Evolutionary conservation across 768 basidiomycete genomes (phyloP).

Genomic region (Lenzites betulinus): DNA sequence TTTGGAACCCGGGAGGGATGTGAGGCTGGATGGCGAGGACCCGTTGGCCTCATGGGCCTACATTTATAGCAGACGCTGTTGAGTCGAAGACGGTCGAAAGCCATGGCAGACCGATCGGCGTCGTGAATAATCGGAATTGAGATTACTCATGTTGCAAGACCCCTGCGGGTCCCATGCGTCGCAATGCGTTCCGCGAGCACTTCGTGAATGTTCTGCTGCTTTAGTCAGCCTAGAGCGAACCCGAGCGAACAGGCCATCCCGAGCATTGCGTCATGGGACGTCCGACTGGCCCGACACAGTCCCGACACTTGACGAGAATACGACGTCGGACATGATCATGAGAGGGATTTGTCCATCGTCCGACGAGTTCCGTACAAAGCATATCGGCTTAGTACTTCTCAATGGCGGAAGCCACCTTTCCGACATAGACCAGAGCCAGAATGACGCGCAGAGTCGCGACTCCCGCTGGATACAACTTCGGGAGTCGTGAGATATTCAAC

Average conservation of each 20-base stretch:
- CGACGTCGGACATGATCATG: not conserved
- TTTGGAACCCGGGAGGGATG: not conserved
- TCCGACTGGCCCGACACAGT: not conserved
- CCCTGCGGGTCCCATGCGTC: not conserved
- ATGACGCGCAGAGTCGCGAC: not conserved
- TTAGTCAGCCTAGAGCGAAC: slow-evolving; percentile 8
- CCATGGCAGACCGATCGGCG: slow-evolving; percentile 1
- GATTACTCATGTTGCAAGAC: not conserved
- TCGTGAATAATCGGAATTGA: slow-evolving; percentile 12
- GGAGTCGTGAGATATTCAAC: too few species aligned
- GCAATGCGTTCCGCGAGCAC: not conserved
- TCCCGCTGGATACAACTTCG: too few species aligned
- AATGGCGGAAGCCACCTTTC: not conserved
- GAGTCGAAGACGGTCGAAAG: not conserved
- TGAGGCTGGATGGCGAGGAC: not conserved
- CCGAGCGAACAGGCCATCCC: not conserved
- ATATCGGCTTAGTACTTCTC: not conserved
- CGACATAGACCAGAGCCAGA: not conserved
- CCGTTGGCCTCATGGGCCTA: not conserved
- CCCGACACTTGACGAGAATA: slow-evolving; percentile 6
- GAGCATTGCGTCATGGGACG: slow-evolving; percentile 11
- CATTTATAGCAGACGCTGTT: not conserved
- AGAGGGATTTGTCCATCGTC: not conserved
- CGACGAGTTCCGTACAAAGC: slow-evolving; percentile 6
- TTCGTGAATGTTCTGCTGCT: slow-evolving; percentile 15